These are phyloP conservation scores for Yamadazyma diddensiae DNA, from an alignment of 1,139 yeast species.

Conservation along the genomic window DNA sequence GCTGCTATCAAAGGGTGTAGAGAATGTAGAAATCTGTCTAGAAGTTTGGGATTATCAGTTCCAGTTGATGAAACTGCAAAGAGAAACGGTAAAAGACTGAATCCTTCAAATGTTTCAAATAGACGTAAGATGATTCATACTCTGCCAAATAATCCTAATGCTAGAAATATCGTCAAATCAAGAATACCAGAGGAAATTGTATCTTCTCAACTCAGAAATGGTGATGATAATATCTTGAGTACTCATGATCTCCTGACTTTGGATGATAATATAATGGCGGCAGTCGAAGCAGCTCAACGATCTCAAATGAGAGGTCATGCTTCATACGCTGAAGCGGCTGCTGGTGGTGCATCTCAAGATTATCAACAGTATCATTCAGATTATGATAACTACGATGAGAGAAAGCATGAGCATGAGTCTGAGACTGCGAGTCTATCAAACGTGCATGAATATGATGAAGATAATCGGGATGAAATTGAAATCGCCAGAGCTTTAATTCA, in stretches of 20 bases:
- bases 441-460: conserved; percentile 19
- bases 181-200: conserved; percentile 25
- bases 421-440: too few relatives aligned
- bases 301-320: conserved; percentile 24
- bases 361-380: conserved; percentile 19
- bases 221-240: conserved; percentile 24
- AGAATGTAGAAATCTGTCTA: conserved; percentile 56
- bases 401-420: conserved; percentile 2
- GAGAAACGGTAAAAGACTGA: conserved; percentile 22
- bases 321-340: conserved; percentile 44
- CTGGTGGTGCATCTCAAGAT: conserved; percentile 31
- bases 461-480: conserved; percentile 52
- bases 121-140: conserved; percentile 17
- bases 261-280: conserved; percentile 61
- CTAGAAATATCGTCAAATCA: conserved; percentile 20
- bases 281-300: conserved; percentile 62
- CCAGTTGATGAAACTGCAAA: conserved; percentile 10
- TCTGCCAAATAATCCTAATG: conserved; percentile 23
- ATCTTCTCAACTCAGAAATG: conserved; percentile 33
- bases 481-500: conserved; percentile 66
- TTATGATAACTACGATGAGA: conserved; percentile 18
- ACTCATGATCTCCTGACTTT: conserved; percentile 41
- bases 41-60: conserved; percentile 7
- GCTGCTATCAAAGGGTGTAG: conserved; percentile 75
- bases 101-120: conserved; percentile 12